phyloP scores from a whole-genome alignment of 1,284 basidiomycete genomes.

The Cystobasidiaceae sp. region DNA sequence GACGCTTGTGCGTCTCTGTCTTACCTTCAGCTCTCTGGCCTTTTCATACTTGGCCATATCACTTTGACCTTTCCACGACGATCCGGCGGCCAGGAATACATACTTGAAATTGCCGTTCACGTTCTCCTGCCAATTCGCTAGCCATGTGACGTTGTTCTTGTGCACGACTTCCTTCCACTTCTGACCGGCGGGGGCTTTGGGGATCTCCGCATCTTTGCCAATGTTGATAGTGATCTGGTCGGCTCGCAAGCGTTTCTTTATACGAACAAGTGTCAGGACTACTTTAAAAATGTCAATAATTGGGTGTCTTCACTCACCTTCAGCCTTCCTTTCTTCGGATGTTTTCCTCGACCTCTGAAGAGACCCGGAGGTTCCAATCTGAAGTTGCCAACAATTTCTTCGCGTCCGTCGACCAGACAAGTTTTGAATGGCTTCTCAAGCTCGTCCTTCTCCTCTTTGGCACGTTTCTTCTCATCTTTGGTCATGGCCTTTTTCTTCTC shows the following conservation, averaged over 20 bases:
- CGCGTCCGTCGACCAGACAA: constrained; percentile 86
- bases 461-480: constrained; percentile 77
- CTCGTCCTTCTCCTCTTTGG: constrained; percentile 77
- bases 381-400: constrained; percentile 98
- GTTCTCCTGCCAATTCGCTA: constrained; percentile 88
- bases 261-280: background rate
- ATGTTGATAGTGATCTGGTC: constrained; percentile 95
- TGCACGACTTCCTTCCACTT: constrained; percentile 57
- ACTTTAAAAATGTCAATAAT: background rate
- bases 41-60: constrained; percentile 96
- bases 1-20: constrained; percentile 35
- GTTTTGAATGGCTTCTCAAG: constrained; percentile 77
- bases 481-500: constrained; percentile 87
- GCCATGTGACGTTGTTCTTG: constrained; percentile 93
- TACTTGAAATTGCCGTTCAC: constrained; percentile 63
- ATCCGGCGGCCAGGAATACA: constrained; percentile 88
- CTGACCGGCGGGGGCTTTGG: constrained; percentile 48
- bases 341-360: constrained; percentile 95
- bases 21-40: constrained; percentile 83
- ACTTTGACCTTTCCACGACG: constrained; percentile 90
- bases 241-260: constrained; percentile 72
- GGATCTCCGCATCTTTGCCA: constrained; percentile 64
- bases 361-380: constrained; percentile 94
- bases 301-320: constrained; percentile 60
- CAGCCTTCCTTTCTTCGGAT: constrained; percentile 92